Evolutionary conservation across 192 early-diverging fungal genomes (phyloP), one percentile per base, ranked within the genome.

Genomic region (Rhizoclosmatium sp.): DNA sequence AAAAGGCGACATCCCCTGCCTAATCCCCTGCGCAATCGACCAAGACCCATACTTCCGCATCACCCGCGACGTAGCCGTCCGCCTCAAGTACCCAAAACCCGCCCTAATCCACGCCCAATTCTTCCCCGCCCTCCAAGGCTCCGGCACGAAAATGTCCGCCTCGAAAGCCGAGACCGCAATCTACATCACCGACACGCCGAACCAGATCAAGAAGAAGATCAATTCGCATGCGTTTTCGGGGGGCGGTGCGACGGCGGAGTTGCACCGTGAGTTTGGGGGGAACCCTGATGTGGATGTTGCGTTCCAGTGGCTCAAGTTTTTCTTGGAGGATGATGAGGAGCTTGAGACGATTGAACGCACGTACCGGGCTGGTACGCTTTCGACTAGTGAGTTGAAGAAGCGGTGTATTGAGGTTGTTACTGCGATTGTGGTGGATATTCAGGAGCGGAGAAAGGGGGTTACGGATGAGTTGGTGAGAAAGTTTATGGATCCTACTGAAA

Each of bases 21-120:
- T 99, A 86, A 98, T 99, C 77, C 98, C 98, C 39, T 98, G 96
- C 80, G 97, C 95, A 59, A 97, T 99, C 81, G 98, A 99, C 83
- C 98, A 99, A 84, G 98, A 99, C 81, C 98, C 98, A 64, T 99
- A 99, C 86, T 99, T 99, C 91, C 91, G 98, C 4, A 85, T 99
- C 59, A 98, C 98, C 0, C 92, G 98, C 72, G 98, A 99, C 85
- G 95, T 97, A 3, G 93, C 96, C 16, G 89, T 88, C 71, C 92
- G 88, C 62, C 89, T 99, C 48, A 98, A 98, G 89, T 97, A 97
- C 87, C 96, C 93, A 47, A 99, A 99, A 82, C 98, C 98, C 1
- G 81, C 93, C 21, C 86, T 98, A 70, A 93, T 99, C 78, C 97
- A 99, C 81, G 88, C 94, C 66, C 93, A 92, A 86, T 99, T 98